These are phyloP conservation scores for Podospora pseudopauciseta DNA, from an alignment of 495 filamentous ascomycete genomes.

Conservation along the genomic window DNA sequence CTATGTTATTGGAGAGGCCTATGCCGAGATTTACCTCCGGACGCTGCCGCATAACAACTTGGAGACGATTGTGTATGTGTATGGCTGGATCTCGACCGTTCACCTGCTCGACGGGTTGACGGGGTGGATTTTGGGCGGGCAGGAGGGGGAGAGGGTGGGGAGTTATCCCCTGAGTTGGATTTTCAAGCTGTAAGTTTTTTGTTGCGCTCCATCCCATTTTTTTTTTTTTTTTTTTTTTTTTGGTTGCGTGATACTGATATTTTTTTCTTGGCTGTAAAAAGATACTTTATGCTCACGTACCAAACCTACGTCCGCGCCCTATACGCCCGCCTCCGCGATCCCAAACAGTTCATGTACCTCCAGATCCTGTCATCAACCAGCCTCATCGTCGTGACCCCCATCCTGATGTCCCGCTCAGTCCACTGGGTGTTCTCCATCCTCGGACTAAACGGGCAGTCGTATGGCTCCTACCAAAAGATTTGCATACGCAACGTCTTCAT, in stretches of 20 bases:
- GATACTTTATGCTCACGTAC: conserved; percentile 63
- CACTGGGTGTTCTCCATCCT: conserved; percentile 49
- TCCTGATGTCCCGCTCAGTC: conserved; percentile 56
- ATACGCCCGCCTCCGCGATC: conserved; percentile 60
- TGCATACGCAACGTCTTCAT: conserved; percentile 60
- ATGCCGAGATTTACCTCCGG: conserved; percentile 61
- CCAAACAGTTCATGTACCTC: conserved; percentile 56
- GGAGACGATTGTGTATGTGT: conserved; percentile 62
- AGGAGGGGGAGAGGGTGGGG: conserved; percentile 56
- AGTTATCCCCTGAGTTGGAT: conserved; percentile 62
- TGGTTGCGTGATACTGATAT: background rate
- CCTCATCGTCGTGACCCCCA: conserved; percentile 56
- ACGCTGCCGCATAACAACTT: conserved; percentile 60
- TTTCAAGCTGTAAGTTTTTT: conserved; percentile 54
- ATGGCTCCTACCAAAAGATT: conserved; percentile 56
- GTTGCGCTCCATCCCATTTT: background rate
- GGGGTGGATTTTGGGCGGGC: conserved; percentile 59
- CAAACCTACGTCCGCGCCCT: conserved; percentile 66
- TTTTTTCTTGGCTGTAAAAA: conserved; percentile 16
- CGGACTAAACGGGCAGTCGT: conserved; percentile 50
- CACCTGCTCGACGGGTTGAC: conserved; percentile 56
- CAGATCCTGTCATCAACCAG: conserved; percentile 55
- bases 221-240: background rate
- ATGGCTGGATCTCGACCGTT: conserved; percentile 62
- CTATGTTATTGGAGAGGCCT: conserved; percentile 62